These are phyloP conservation scores for Xylaria cubensis DNA, from an alignment of 495 filamentous ascomycete species.

Conservation along the genomic window DNA sequence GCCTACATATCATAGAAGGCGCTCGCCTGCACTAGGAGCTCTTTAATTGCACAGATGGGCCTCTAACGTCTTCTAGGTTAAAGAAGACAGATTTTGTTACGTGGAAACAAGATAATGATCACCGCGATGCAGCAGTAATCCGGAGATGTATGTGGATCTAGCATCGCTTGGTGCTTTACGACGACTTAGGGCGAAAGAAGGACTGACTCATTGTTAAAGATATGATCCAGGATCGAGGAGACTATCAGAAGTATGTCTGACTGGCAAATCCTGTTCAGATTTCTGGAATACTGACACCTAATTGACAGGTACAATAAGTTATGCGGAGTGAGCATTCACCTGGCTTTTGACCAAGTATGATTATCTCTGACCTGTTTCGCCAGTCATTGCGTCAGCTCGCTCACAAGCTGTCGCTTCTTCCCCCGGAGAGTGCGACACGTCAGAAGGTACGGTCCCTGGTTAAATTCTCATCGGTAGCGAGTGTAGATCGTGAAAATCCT, in stretches of 20 bases:
- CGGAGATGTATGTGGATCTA: constrained; percentile 61
- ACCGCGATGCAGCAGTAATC: constrained; percentile 79
- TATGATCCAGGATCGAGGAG: constrained; percentile 81
- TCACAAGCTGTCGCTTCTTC: constrained; percentile 81
- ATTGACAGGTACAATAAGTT: constrained; percentile 78
- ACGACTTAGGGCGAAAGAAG: too few relatives aligned
- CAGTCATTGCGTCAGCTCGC: constrained; percentile 82
- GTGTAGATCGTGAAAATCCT: too few relatives aligned
- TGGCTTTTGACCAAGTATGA: background rate
- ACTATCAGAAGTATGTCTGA: constrained; percentile 79
- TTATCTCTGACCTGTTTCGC: constrained; percentile 31
- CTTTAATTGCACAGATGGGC: constrained; percentile 36
- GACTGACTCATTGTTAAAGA: constrained; percentile 43
- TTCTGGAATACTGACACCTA: constrained; percentile 57
- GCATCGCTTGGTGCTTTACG: background rate
- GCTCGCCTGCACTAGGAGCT: background rate
- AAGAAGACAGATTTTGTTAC: constrained; percentile 94
- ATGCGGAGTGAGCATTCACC: constrained; percentile 64
- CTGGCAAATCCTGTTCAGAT: background rate
- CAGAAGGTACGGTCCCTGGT: constrained; percentile 19
- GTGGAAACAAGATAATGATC: constrained; percentile 85
- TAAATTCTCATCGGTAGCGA: background rate
- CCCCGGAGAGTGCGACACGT: constrained; percentile 75
- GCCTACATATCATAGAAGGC: background rate
- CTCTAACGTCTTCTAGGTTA: constrained; percentile 57